phyloP scores from a whole-genome alignment of 2,329 filamentous ascomycete genomes.

The Penicillium sp. region DNA sequence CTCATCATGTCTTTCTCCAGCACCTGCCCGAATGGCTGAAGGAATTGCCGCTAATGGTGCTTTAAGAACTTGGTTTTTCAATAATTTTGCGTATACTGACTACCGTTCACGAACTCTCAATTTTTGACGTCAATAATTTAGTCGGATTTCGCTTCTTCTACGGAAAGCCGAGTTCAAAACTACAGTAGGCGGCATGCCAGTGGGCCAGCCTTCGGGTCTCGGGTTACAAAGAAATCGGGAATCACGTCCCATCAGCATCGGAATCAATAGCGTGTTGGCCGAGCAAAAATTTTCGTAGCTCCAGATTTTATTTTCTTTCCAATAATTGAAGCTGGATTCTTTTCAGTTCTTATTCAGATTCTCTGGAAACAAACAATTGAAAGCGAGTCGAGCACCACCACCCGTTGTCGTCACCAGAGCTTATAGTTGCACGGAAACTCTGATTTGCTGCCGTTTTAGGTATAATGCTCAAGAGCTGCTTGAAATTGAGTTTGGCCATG shows the following conservation, averaged over 20 bases:
- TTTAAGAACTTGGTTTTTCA: neutral
- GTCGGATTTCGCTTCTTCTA: neutral
- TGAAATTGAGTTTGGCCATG: neutral
- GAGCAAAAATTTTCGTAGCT: neutral
- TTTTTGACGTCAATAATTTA: neutral
- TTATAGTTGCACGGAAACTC: neutral
- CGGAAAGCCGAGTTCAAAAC: neutral
- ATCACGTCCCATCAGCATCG: neutral
- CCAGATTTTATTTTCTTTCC: neutral
- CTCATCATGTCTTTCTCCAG: too few species aligned
- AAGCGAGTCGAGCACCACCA: neutral
- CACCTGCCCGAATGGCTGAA: too few species aligned
- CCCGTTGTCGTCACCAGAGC: neutral
- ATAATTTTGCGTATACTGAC: too few species aligned
- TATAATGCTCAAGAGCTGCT: neutral
- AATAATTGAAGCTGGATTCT: neutral
- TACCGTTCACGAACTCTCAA: too few species aligned
- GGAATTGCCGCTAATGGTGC: too few species aligned
- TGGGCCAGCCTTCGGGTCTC: neutral
- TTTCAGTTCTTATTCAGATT: neutral
- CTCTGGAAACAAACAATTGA: neutral
- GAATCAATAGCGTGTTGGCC: neutral
- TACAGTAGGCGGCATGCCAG: neutral
- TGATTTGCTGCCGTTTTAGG: neutral
- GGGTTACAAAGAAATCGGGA: neutral